These are phyloP conservation scores for Petrea volubilis DNA, from an alignment of 257 asterid genomes.

Conservation along the genomic window DNA sequence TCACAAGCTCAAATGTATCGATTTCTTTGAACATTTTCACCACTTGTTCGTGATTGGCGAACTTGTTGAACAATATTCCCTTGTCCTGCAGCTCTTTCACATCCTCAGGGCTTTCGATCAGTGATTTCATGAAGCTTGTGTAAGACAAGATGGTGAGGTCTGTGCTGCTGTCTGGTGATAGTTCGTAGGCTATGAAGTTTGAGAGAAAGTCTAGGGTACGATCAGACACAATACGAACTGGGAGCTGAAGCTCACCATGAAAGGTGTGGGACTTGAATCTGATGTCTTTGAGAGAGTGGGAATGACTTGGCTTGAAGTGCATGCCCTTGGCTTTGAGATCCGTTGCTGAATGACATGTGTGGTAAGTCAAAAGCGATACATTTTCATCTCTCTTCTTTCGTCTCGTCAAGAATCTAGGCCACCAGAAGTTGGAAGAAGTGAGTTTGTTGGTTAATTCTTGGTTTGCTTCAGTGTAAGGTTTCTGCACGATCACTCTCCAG, in stretches of 20 bases:
- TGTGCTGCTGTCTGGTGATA: background rate
- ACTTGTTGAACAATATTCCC: background rate
- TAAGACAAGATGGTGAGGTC: background rate
- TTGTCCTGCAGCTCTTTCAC: conserved; percentile 23
- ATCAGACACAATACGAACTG: background rate
- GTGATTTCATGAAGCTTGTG: conserved; percentile 33
- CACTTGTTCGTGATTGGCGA: background rate
- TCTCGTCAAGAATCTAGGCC: background rate
- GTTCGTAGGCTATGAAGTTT: conserved; percentile 37
- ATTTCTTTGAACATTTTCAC: background rate
- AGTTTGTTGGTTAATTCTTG: background rate
- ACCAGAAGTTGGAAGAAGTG: background rate
- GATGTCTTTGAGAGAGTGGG: conserved; percentile 2
- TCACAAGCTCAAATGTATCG: background rate
- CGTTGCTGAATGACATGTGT: background rate
- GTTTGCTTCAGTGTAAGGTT: background rate
- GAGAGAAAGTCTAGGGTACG: background rate
- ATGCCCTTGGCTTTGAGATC: conserved; percentile 11
- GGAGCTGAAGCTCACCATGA: conserved; percentile 14
- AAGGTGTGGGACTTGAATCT: conserved; percentile 7
- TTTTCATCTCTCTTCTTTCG: background rate
- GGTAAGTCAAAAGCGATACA: background rate
- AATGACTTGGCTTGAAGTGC: background rate
- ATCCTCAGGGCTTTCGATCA: conserved; percentile 17
- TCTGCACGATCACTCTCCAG: conserved; percentile 8